Base-by-base conservation (phyloP, 441 rosid genomes). In the Gossypium gossypioides region DNA sequence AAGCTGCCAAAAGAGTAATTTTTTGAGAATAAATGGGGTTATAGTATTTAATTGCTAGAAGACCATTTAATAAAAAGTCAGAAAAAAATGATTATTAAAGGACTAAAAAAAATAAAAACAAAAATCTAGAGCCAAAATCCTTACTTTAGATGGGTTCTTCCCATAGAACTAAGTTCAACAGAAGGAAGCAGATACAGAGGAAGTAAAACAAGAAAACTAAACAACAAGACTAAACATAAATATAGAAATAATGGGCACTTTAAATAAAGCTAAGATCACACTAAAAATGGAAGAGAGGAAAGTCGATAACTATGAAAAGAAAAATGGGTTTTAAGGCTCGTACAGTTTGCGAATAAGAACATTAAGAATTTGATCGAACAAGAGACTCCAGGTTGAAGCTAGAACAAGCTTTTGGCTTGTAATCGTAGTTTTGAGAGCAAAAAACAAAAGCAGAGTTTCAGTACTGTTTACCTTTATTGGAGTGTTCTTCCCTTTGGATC, bases 141-240 rank as follows among this genome's bases (percentile, higher is more conserved):
- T 46, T 21, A n/a, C 42, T 37, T 37, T 37, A 37, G 42, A 37
- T 37, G 2, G 10, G 42, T 37, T 37, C n/a, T 44, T 48, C 16
- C 16, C 18, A n/a, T 13, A 15, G 52, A 48, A 48, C 52, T 13
- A 12, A 48, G 52, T 12, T 37, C 42, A 37, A 37, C 9, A 37
- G 42, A 6, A 37, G 42, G 52, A 48, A 48, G 52, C 16, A 48
- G 13, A 44, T 15, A 19, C 66, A 54, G 46, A 19, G 18, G 68
- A 65, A 48, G 57, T 59, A 72, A 50, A 19, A 61, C 34, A 8
- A 24, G 16, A 78, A 44, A 75, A 77, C 12, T 40, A 72, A 76
- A 57, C 62, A 62, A 22, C 22, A 51, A 12, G 55, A 78, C 32
- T 54, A 50, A 44, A 34, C 46, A 74, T 24, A 32, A 61, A 76